These are phyloP conservation scores for Mycena vitilis DNA, from an alignment of 768 basidiomycete species.

Conservation along the genomic window DNA sequence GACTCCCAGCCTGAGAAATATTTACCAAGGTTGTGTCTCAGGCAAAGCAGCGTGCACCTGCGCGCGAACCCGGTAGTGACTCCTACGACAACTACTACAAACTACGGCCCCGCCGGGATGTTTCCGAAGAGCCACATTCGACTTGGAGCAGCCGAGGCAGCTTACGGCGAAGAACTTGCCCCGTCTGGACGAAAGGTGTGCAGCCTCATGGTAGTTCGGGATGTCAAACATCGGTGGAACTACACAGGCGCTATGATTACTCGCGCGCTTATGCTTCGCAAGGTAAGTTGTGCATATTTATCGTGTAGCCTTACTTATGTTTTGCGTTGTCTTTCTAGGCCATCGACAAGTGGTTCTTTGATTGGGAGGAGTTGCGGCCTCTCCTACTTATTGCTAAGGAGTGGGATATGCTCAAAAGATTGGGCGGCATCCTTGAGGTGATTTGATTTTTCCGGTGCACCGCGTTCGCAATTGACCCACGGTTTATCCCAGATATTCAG, in stretches of 20 bases:
- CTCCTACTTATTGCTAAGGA: background rate
- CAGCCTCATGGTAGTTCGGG: slow-evolving; percentile 8
- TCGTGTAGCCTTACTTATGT: background rate
- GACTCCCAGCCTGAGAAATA: too few species aligned
- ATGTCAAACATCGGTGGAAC: slow-evolving; percentile 31
- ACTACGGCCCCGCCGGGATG: too few species aligned
- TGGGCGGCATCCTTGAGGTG: slow-evolving; percentile 10
- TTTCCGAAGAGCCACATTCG: background rate
- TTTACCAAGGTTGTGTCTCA: too few species aligned
- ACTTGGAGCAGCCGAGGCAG: background rate
- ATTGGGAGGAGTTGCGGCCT: slow-evolving; percentile 10
- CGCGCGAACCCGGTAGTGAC: too few species aligned
- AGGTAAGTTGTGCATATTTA: slow-evolving; percentile 1
- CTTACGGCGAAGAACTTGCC: background rate
- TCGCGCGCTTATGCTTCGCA: background rate
- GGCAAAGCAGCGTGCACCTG: too few species aligned
- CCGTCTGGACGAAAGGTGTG: background rate
- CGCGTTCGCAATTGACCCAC: too few species aligned
- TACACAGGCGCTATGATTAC: slow-evolving; percentile 21
- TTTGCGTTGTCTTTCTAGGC: background rate
- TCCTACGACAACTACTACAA: too few species aligned
- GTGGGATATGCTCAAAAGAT: slow-evolving; percentile 4
- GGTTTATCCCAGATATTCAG: background rate
- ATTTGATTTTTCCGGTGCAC: background rate
- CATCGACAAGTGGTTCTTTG: slow-evolving; percentile 5